Base-by-base conservation (phyloP, 805 yeast genomes). In the Wickerhamomyces queroliae region DNA sequence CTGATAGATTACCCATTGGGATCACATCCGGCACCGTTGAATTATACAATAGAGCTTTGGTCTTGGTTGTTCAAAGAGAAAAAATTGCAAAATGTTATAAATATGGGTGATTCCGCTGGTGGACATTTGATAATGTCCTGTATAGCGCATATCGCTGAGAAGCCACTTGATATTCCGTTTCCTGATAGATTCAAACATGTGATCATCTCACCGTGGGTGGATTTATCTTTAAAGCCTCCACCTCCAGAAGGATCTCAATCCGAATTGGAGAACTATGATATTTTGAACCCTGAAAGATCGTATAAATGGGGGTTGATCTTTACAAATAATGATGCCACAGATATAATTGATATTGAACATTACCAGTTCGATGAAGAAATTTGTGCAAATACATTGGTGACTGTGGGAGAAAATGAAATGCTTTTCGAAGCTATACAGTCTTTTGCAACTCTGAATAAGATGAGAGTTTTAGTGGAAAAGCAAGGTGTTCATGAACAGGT, bases 401-500 rank as follows among this genome's bases (percentile, higher is more conserved):
- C 15, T 15, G 27, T 37, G 18, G 35, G 36, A 4, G 39, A 37
- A 20, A 17, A 29, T 23, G 39, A 31, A n/a, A 21, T 37, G 19
- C 19, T 37, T 0, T 15, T 9, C 10, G 35, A 37, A 13, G 4
- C 21, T 10, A n/a, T 17, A 4, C 2, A 19, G 5, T 11, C 27
- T 13, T 37, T 37, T 20, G 21, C 22, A 8, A 7, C 11, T 8
- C 7, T 3, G 15, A 26, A 31, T 12, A 16, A 24, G 8, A 21
- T 28, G 11, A 13, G 19, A 11, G 7, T 18, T 4, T 15, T 12
- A 6, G 12, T 32, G 3, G 36, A 37, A 21, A 25, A 25, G 6
- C 39, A 37, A 37, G 39, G 39, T 31, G 19, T 37, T 22, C 39
- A 37, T 30, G 39, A 37, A 30, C 39, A 37, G 17, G 19, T 37